These are phyloP conservation scores for Botrytis porri DNA, from an alignment of 2,329 filamentous ascomycete species.

Conservation along the genomic window DNA sequence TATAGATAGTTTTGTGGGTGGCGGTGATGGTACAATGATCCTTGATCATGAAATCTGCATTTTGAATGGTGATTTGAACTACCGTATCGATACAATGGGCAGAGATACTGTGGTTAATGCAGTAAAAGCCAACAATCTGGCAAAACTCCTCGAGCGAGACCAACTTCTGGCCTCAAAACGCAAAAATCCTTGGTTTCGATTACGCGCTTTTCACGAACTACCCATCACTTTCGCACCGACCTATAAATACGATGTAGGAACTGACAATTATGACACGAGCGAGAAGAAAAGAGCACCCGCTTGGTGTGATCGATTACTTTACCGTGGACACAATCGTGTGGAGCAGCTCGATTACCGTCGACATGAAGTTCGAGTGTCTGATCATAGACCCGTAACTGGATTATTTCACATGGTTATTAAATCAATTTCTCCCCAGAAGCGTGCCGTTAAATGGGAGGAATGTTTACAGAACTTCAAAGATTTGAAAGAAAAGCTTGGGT, in stretches of 20 bases:
- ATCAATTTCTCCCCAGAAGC: constrained; percentile 66
- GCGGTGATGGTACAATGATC: constrained; percentile 93
- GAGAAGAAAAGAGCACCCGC: constrained; percentile 93
- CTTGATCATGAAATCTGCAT: constrained; percentile 97
- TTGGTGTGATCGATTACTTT: constrained; percentile 95
- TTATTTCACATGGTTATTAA: constrained; percentile 82
- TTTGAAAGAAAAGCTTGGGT: constrained; percentile 64
- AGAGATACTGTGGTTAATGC: constrained; percentile 88
- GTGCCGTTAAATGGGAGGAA: constrained; percentile 66
- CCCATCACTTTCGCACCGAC: constrained; percentile 92
- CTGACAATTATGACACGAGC: constrained; percentile 87
- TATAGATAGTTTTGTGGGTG: constrained; percentile 78
- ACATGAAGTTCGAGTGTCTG: constrained; percentile 86
- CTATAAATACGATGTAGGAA: constrained; percentile 97
- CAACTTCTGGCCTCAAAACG: constrained; percentile 86
- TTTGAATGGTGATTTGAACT: constrained; percentile 94
- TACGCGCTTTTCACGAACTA: constrained; percentile 86
- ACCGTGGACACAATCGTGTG: constrained; percentile 74
- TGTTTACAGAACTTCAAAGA: constrained; percentile 73
- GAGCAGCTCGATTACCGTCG: constrained; percentile 84
- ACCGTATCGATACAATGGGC: constrained; percentile 96
- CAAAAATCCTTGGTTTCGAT: constrained; percentile 83
- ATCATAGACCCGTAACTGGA: constrained; percentile 90
- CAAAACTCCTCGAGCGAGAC: constrained; percentile 86
- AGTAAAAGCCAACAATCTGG: constrained; percentile 74